Percentiles rank a stretch among this genome's conserved stretches.
Evolutionary conservation across 176 grass and related monocot genomes (phyloP).

Genomic region (Panicum miliaceum): DNA sequence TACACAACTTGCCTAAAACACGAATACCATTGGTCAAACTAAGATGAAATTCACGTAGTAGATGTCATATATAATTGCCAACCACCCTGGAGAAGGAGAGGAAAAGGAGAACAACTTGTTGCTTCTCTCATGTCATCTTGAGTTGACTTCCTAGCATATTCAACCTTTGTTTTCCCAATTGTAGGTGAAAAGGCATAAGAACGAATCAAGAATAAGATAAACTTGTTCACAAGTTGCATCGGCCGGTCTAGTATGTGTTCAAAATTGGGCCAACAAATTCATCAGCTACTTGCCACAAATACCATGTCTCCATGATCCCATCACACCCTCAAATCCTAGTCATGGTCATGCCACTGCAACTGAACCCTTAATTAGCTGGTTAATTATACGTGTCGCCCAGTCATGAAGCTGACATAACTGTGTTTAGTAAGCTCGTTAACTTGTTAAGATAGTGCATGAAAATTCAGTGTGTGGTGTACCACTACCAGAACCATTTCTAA

Average conservation of each 20-base stretch:
- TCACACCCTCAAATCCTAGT: background rate
- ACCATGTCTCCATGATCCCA: constrained; percentile 26
- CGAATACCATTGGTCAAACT: background rate
- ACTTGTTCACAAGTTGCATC: background rate
- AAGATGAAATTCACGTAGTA: background rate
- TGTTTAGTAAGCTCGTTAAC: constrained; percentile 2
- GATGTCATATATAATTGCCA: background rate
- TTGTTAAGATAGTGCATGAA: background rate
- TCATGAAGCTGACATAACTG: constrained; percentile 14
- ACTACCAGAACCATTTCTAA: constrained; percentile 13
- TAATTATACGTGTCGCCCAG: background rate
- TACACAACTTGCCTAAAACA: background rate
- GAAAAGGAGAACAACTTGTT: background rate
- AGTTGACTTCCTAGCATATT: constrained; percentile 9
- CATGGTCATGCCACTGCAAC: background rate
- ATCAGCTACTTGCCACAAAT: background rate
- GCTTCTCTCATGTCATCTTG: background rate
- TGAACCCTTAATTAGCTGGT: background rate
- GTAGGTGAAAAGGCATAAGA: background rate
- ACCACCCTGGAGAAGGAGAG: background rate
- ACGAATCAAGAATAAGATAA: background rate
- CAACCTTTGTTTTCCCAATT: background rate
- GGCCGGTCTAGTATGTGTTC: background rate
- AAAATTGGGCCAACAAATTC: background rate
- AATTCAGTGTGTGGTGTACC: background rate